A percentile compares a stretch with the other conserved stretches of the same genome.
Conservation (phyloP, 345 rosid genomes). For the Aegle marmelos region DNA sequence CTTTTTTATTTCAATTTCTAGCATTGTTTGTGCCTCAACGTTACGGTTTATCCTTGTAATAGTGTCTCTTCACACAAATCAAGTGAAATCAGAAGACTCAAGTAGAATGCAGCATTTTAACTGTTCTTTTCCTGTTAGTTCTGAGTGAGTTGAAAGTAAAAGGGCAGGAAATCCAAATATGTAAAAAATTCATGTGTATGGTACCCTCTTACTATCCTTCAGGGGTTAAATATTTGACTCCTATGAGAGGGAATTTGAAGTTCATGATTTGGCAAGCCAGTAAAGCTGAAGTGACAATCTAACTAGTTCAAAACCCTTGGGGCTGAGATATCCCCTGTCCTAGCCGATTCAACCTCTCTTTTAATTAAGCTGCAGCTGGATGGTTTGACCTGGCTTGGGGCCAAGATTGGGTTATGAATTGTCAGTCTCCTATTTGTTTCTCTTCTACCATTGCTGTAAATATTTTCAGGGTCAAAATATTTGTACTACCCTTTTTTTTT, state of each 20-base stretch:
- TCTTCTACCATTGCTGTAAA: not conserved
- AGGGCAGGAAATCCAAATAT: not conserved
- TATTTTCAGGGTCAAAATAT: not conserved
- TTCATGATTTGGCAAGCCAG: not conserved
- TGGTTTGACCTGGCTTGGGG: not conserved
- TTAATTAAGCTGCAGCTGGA: not conserved
- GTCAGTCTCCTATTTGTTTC: not conserved
- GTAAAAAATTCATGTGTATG: not conserved
- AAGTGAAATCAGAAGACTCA: not conserved
- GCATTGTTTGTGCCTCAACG: not conserved
- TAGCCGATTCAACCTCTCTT: not conserved
- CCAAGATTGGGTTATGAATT: not conserved
- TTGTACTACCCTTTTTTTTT: not conserved
- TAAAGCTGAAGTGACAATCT: slow-evolving; percentile 1
- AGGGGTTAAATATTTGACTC: not conserved
- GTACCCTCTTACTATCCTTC: not conserved
- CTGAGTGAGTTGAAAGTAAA: not conserved
- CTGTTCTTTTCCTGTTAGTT: not conserved
- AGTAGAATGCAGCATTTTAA: not conserved
- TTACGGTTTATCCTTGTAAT: slow-evolving; percentile 5
- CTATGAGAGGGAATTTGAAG: not conserved
- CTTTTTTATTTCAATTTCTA: not conserved
- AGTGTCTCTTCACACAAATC: not conserved
- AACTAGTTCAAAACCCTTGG: not conserved
- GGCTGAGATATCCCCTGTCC: not conserved